A percentile compares a stretch with the other conserved stretches of the same genome.
phyloP scores from a whole-genome alignment of 192 early-diverging fungal genomes.

The Linnemannia elongata region DNA sequence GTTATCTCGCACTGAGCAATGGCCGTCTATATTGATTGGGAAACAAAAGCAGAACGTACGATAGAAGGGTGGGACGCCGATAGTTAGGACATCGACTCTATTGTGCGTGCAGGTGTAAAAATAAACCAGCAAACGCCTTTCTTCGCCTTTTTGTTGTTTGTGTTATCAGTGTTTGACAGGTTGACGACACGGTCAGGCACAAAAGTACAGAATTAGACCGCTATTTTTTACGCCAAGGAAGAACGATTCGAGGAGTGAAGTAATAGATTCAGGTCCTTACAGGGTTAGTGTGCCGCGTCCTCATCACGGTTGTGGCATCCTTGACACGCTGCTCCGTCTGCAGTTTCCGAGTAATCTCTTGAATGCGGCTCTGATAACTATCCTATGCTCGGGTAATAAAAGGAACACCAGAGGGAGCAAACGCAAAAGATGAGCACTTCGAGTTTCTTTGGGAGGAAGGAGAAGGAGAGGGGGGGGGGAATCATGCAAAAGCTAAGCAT shows the following conservation, averaged over 20 bases:
- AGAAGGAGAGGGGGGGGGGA: neutral
- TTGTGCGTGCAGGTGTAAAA: neutral
- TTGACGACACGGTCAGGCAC: neutral
- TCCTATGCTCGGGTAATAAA: slow-evolving; percentile 28
- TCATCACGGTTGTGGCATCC: slow-evolving; percentile 79
- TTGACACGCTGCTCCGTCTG: slow-evolving; percentile 80
- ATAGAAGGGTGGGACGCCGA: neutral
- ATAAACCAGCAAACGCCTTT: neutral
- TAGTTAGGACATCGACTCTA: neutral
- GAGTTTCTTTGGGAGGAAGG: neutral
- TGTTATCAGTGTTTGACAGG: neutral
- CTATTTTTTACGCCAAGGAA: slow-evolving; percentile 3
- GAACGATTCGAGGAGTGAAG: neutral
- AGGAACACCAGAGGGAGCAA: neutral
- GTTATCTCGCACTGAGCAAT: slow-evolving; percentile 83
- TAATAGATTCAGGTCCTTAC: slow-evolving; percentile 18
- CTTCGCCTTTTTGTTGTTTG: neutral
- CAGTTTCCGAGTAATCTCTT: slow-evolving; percentile 78
- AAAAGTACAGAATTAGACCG: neutral
- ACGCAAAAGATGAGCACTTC: neutral
- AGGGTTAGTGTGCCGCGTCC: slow-evolving; percentile 77
- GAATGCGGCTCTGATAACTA: slow-evolving; percentile 69
- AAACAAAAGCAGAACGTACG: neutral
- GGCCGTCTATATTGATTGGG: slow-evolving; percentile 27
- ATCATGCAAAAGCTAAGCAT: neutral